phyloP scores from a whole-genome alignment of 768 basidiomycete species.

The Chalciporus pseudorubinellus region DNA sequence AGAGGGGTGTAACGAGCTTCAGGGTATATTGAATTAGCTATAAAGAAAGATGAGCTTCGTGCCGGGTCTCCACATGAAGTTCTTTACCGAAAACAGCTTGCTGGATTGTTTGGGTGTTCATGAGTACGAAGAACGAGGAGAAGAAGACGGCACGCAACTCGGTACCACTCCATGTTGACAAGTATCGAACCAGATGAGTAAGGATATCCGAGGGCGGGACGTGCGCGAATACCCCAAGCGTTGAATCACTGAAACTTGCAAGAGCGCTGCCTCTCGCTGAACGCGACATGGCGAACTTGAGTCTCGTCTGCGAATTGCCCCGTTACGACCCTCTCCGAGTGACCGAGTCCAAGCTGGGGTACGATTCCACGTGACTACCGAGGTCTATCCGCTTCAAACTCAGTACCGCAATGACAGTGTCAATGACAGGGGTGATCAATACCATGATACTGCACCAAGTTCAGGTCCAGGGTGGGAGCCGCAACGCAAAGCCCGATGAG shows the following conservation, averaged over 20 bases:
- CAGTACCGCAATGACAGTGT: no score
- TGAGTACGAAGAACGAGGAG: slow-evolving; percentile 9
- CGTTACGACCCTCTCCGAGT: background rate
- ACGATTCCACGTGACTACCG: background rate
- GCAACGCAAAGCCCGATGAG: no score
- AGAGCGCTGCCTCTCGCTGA: slow-evolving; percentile 46
- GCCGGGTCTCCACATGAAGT: background rate
- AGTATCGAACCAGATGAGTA: slow-evolving; percentile 70
- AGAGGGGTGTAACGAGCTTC: slow-evolving; percentile 65
- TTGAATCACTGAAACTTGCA: slow-evolving; percentile 55
- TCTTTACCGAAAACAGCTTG: slow-evolving; percentile 68
- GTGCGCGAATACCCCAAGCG: slow-evolving; percentile 60
- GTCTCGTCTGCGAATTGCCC: background rate
- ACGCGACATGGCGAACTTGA: slow-evolving; percentile 44
- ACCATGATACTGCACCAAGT: no score
- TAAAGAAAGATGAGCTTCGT: slow-evolving; percentile 5
- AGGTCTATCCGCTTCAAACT: no score
- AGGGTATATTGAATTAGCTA: slow-evolving; percentile 73
- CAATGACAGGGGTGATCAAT: no score
- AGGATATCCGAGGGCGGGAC: slow-evolving; percentile 61
- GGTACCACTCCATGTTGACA: slow-evolving; percentile 84
- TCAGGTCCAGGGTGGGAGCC: no score
- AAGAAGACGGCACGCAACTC: slow-evolving; percentile 55
- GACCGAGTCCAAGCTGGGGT: background rate
- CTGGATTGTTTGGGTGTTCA: slow-evolving; percentile 34